A percentile compares a stretch with the other conserved stretches of the same genome.
Conservation (phyloP, 345 rosid genomes). For the Alliaria petiolata region DNA sequence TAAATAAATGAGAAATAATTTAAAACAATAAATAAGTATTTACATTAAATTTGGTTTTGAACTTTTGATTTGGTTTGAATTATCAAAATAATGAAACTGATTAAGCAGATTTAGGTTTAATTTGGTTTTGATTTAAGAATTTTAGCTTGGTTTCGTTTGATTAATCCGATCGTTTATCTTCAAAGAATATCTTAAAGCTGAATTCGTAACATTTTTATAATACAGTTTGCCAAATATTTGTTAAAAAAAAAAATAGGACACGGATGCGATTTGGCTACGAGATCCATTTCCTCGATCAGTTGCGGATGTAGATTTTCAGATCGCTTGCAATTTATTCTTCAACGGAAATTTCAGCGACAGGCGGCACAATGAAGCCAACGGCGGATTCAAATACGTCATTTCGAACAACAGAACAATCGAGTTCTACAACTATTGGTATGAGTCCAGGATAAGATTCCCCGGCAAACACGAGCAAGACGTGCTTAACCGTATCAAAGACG, state of each 20-base stretch:
- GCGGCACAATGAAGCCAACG: slow-evolving; percentile 41
- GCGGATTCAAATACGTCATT: slow-evolving; percentile 55
- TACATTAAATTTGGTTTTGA: no score
- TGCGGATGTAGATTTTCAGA: slow-evolving; percentile 54
- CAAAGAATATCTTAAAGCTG: no score
- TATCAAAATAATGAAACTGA: no score
- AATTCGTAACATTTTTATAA: no score
- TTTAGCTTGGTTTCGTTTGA: no score
- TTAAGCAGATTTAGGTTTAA: no score
- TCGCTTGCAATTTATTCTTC: slow-evolving; percentile 50
- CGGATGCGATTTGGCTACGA: slow-evolving; percentile 69
- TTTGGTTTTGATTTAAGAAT: no score
- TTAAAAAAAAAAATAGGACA: neutral
- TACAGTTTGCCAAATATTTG: no score
- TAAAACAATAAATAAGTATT: no score
- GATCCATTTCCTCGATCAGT: slow-evolving; percentile 57
- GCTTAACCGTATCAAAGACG: neutral
- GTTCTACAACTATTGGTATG: slow-evolving; percentile 64
- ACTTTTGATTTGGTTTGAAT: no score
- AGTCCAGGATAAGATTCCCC: slow-evolving; percentile 38
- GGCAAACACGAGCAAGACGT: slow-evolving; percentile 34
- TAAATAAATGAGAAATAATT: no score
- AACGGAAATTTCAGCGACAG: slow-evolving; percentile 29
- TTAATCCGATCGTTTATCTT: no score
- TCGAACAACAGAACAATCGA: slow-evolving; percentile 44